Evolutionary conservation across 192 early-diverging fungal genomes (phyloP), one percentile per base, ranked within the genome.

Genomic region (Backusella morwellensis): DNA sequence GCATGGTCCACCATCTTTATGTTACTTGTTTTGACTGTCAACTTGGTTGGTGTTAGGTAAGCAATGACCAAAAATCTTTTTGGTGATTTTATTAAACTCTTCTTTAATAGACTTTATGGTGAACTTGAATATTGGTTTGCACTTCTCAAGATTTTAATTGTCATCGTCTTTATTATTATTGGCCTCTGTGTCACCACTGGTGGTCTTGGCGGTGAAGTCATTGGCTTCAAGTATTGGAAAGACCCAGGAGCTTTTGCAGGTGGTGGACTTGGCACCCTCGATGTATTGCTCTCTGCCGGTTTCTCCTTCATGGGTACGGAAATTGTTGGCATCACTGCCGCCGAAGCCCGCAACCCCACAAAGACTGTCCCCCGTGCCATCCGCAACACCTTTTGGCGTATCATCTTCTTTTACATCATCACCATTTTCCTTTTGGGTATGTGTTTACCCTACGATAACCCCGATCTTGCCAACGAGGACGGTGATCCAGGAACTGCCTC

Each of bases 91-190:
- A 40, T 40, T 40, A 2, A 40, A 19, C 74, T 74, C 1, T 29
- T 26, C 17, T 0, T 29, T 75, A 0, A 63, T 73, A 87, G 85
- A 66, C 89, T 92, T 15, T 98, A 94, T 88, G 97, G 95, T 75
- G 97, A 98, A 81, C 78, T 89, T 6, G 97, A 98, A 85, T 96
- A 93, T 78, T 90, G 88, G 88, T 86, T 96, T 70, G 86, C 91
- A 2, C 50, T 90, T 38, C 89, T 93, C 85, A 96, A 96, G 80
- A 89, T 96, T 42, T 75, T 92, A 23, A 85, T 92, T 19, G 91
- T 95, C 36, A 66, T 92, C 35, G 82, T 95, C 7, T 96, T 96
- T 77, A 85, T 95, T 68, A 83, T 95, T 70, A 85, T 95, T 75
- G 90, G 88, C 40, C 85, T 94, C 26, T 80, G 93, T 23, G 90